A percentile compares a stretch with the other conserved stretches of the same genome.
Evolutionary conservation across 2,329 filamentous ascomycete genomes (phyloP).

Genomic region (Diaporthe australafricana): DNA sequence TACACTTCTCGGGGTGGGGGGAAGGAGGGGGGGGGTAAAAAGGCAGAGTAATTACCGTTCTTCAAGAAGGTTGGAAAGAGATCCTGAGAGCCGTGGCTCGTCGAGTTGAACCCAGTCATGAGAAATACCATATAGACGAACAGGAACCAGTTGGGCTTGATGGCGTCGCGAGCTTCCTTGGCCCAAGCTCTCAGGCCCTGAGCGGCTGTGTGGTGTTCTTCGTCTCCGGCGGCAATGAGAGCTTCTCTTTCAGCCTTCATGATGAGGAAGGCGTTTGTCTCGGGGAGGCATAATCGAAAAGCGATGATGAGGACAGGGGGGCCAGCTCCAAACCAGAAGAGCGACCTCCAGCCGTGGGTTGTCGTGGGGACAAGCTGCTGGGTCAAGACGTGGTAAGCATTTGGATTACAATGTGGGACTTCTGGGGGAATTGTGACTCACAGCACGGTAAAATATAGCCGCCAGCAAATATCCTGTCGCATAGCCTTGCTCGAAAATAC

Average conservation of each 20-base stretch:
- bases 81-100: constrained; percentile 82
- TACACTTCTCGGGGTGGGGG: constrained; percentile 42
- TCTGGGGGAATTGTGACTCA: background rate
- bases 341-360: constrained; percentile 81
- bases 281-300: constrained; percentile 81
- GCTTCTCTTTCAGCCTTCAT: constrained; percentile 69
- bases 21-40: accelerated
- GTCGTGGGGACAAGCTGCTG: constrained; percentile 76
- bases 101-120: constrained; percentile 93
- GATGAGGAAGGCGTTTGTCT: constrained; percentile 79
- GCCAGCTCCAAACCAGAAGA: constrained; percentile 89
- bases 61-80: constrained; percentile 11
- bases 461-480: constrained; percentile 73
- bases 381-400: background rate
- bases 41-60: background rate
- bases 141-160: constrained; percentile 83
- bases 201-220: constrained; percentile 12
- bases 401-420: accelerated
- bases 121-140: constrained; percentile 86
- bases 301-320: constrained; percentile 84
- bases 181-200: constrained; percentile 76
- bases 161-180: constrained; percentile 79
- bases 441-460: constrained; percentile 68
- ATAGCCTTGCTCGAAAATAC: constrained; percentile 80
- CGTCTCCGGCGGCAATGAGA: constrained; percentile 34